Evolutionary conservation across 148 eudicot genomes (phyloP).

Genomic region (Rhododendron ovatum): DNA sequence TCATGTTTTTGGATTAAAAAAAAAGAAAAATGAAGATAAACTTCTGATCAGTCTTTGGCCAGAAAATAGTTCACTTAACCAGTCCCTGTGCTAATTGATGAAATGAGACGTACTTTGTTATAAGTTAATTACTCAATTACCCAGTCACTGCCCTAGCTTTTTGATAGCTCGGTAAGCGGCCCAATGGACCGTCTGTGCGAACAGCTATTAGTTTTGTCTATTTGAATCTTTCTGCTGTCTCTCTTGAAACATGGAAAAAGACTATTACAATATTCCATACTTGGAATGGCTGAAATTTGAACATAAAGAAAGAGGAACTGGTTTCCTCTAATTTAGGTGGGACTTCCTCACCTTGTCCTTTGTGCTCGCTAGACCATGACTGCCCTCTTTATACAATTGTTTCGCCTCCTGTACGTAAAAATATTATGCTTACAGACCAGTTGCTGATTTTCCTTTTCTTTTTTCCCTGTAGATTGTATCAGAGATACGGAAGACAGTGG

Average conservation of each 20-base stretch:
- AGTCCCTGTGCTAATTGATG: not conserved
- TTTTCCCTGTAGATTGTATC: constrained; percentile 70
- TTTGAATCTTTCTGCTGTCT: not conserved
- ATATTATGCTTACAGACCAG: not conserved
- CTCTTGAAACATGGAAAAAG: not conserved
- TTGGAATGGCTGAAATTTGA: not conserved
- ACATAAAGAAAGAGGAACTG: not conserved
- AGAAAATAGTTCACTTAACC: not conserved
- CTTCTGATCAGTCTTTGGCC: not conserved
- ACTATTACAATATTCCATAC: not conserved
- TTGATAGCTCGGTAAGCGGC: not conserved
- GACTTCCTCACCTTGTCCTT: not conserved
- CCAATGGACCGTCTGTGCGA: not conserved
- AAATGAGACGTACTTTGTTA: not conserved
- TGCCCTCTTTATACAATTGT: not conserved
- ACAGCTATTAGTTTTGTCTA: not conserved
- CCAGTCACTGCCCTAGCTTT: not conserved
- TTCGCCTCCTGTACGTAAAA: not conserved
- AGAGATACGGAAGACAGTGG: constrained; percentile 82
- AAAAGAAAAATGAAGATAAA: not conserved
- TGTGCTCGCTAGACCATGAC: not conserved
- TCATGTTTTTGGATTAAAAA: not conserved
- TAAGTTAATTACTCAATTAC: not conserved
- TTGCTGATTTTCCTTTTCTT: constrained; percentile 23
- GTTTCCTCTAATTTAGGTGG: not conserved